Percentiles rank a stretch among this genome's conserved stretches.
phyloP scores from a whole-genome alignment of 148 eudicot genomes.

The Cornus florida region DNA sequence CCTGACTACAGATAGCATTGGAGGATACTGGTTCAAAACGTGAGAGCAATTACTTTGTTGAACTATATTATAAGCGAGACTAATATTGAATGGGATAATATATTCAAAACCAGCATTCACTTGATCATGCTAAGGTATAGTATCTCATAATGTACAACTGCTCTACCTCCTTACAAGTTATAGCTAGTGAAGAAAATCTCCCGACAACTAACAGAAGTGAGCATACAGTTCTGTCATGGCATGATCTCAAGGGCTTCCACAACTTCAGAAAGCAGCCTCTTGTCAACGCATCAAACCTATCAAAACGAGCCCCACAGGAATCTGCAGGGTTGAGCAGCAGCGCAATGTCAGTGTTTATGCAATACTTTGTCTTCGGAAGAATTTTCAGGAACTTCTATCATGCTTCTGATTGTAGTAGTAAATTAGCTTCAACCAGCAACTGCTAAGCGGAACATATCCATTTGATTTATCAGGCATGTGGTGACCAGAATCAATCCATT shows the following conservation, averaged over 20 bases:
- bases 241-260: no score
- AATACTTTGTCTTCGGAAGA: neutral
- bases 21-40: no score
- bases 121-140: no score
- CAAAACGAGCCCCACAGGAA: neutral
- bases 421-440: neutral
- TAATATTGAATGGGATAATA: no score
- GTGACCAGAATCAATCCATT: neutral
- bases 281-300: no score
- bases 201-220: neutral
- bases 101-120: no score
- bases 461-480: neutral
- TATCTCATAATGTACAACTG: neutral
- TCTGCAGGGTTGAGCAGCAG: neutral
- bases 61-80: no score
- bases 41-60: no score
- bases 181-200: neutral
- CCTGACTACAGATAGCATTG: no score
- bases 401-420: neutral
- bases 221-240: neutral
- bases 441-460: neutral
- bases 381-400: neutral
- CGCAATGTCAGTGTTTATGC: neutral
- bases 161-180: neutral
- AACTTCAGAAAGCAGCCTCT: neutral